These are phyloP conservation scores for Penicillium italicum DNA, from an alignment of 2,329 filamentous ascomycete genomes.

Conservation along the genomic window DNA sequence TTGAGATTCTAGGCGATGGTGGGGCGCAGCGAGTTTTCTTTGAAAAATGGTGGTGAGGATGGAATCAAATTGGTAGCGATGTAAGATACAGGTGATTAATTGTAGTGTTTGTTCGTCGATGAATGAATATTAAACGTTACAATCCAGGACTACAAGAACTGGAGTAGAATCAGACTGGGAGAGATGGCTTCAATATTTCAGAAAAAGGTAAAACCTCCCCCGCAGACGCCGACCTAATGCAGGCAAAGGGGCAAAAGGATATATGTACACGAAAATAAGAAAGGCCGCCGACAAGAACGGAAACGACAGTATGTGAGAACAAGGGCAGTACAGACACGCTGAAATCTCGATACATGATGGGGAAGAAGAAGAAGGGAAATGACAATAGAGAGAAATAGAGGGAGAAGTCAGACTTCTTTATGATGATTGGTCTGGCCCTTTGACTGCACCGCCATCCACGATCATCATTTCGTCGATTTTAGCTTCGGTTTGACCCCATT, in stretches of 20 bases:
- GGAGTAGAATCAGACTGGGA: conserved; percentile 1
- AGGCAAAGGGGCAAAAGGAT: conserved; percentile 17
- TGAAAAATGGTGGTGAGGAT: conserved; percentile 61
- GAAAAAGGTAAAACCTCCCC: conserved; percentile 14
- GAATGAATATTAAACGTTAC: not conserved
- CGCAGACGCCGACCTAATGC: conserved; percentile 22
- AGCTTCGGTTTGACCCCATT: conserved; percentile 56
- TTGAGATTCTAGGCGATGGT: conserved; percentile 41
- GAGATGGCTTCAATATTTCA: conserved; percentile 18
- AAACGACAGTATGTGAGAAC: conserved; percentile 18
- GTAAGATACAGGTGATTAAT: not conserved
- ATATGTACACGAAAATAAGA: conserved; percentile 21
- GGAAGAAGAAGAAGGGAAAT: not conserved
- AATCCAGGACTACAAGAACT: not conserved
- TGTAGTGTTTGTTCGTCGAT: not conserved
- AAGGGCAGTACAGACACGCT: conserved; percentile 5
- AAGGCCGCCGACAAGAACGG: conserved; percentile 1
- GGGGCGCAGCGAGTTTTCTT: conserved; percentile 50
- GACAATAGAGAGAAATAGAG: not conserved
- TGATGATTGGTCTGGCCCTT: conserved; percentile 26
- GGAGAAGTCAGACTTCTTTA: not conserved
- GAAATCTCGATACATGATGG: not conserved
- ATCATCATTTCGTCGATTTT: conserved; percentile 59
- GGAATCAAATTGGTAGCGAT: not conserved
- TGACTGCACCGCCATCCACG: conserved; percentile 56